Evolutionary conservation across 805 yeast genomes (phyloP).

Genomic region (Saccharomycopsis guyanensis): DNA sequence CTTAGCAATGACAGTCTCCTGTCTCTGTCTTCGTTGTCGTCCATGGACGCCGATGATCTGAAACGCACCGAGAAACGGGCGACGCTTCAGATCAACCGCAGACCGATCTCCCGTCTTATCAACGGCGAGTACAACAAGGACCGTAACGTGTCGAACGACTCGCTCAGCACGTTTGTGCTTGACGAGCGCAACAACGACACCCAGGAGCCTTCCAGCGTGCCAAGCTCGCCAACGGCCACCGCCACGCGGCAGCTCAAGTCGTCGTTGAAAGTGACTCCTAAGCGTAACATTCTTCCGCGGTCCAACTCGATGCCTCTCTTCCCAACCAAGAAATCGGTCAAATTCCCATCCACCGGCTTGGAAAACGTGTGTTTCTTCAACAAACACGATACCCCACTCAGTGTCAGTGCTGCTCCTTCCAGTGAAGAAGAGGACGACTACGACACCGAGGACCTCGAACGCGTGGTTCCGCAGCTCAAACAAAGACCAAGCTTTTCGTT

Average conservation of each 20-base stretch:
- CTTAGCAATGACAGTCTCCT: conserved; percentile 4
- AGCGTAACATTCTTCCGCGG: background rate
- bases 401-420: conserved; percentile 17
- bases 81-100: background rate
- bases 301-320: conserved; percentile 19
- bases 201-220: background rate
- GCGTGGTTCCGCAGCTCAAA: background rate
- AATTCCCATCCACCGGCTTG: conserved; percentile 16
- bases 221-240: conserved; percentile 1
- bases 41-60: conserved; percentile 7
- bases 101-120: background rate
- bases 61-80: background rate
- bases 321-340: conserved; percentile 16
- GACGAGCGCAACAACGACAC: background rate
- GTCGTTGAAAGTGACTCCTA: conserved; percentile 8
- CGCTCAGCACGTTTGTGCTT: background rate
- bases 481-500: conserved; percentile 6
- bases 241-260: conserved; percentile 9
- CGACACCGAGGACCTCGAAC: conserved; percentile 7
- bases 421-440: conserved; percentile 16
- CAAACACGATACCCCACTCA: conserved; percentile 19
- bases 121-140: background rate
- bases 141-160: background rate
- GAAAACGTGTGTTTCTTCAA: conserved; percentile 21
- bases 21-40: conserved; percentile 12